A percentile compares a stretch with the other conserved stretches of the same genome.
These are phyloP conservation scores for Colletotrichum sp. DNA, from an alignment of 2,329 filamentous ascomycete species.

Conservation along the genomic window DNA sequence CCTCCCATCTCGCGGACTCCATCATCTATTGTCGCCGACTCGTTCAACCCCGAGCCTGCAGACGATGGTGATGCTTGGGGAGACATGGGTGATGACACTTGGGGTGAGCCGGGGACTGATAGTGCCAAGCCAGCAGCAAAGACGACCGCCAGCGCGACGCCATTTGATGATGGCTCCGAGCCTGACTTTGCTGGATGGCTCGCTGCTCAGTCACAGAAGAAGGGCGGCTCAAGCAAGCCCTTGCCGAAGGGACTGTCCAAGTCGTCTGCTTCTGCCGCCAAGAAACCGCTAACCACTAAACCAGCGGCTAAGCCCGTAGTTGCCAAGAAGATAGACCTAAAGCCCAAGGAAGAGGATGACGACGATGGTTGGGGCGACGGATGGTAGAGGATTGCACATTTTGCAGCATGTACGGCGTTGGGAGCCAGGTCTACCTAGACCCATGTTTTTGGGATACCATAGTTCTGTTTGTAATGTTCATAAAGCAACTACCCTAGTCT, in stretches of 20 bases:
- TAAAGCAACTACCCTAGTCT: conserved; percentile 1
- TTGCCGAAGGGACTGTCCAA: conserved; percentile 86
- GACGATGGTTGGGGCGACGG: conserved; percentile 71
- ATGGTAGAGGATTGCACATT: conserved; percentile 47
- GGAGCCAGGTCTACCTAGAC: neutral
- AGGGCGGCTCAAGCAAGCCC: conserved; percentile 62
- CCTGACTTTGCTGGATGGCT: conserved; percentile 97
- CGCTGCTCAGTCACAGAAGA: conserved; percentile 81
- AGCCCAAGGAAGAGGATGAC: conserved; percentile 65
- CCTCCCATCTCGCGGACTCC: conserved; percentile 51
- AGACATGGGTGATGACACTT: conserved; percentile 58
- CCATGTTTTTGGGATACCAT: conserved; percentile 13
- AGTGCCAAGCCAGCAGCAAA: conserved; percentile 24
- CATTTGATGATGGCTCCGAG: conserved; percentile 84
- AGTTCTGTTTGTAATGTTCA: conserved; percentile 4
- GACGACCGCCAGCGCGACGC: conserved; percentile 40
- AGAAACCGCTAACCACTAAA: conserved; percentile 43
- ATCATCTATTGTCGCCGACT: conserved; percentile 50
- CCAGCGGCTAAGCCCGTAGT: conserved; percentile 43
- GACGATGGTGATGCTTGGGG: conserved; percentile 80
- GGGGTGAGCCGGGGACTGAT: conserved; percentile 39
- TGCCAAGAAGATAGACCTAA: conserved; percentile 72
- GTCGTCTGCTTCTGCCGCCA: conserved; percentile 39
- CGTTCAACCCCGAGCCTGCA: conserved; percentile 60
- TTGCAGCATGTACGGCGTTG: conserved; percentile 17